Evolutionary conservation across 495 filamentous ascomycete species (phyloP).

Genomic region (Glarea lozoyensis): DNA sequence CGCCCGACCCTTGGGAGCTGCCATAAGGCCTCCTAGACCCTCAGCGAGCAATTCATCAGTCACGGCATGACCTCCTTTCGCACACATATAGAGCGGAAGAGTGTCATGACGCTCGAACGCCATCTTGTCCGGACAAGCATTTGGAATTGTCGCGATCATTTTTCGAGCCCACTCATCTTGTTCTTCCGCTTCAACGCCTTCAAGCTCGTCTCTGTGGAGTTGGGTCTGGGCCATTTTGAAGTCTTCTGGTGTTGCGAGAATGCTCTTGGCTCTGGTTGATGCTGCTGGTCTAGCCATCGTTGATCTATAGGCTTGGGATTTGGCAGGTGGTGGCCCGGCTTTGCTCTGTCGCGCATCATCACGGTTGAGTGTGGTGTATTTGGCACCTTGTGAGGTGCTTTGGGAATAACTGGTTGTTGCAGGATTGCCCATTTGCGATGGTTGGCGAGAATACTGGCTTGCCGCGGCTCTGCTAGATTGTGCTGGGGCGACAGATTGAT

Average conservation of each 20-base stretch:
- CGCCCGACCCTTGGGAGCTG: neutral
- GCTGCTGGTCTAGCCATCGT: neutral
- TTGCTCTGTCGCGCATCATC: too few relatives aligned
- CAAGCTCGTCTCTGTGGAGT: neutral
- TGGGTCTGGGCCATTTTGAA: neutral
- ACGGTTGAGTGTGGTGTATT: too few relatives aligned
- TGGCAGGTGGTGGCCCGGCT: too few relatives aligned
- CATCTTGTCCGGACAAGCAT: slow-evolving; percentile 1
- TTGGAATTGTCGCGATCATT: neutral
- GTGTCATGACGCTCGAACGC: neutral
- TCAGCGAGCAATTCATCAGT: slow-evolving; percentile 11
- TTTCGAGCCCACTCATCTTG: slow-evolving; percentile 6
- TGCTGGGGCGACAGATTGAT: neutral
- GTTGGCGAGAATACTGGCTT: neutral
- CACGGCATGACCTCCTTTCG: slow-evolving; percentile 4
- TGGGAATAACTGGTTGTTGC: too few relatives aligned
- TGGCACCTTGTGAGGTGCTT: too few relatives aligned
- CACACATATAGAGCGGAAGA: slow-evolving; percentile 4
- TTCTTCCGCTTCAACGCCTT: neutral
- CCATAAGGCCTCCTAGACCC: slow-evolving; percentile 3
- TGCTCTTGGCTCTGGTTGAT: neutral
- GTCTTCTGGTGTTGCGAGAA: neutral
- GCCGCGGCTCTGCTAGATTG: neutral
- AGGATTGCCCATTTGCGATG: too few relatives aligned
- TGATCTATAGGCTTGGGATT: too few relatives aligned